These are phyloP conservation scores for Calophaca sinica DNA, from an alignment of 306 rosid species.

Conservation along the genomic window DNA sequence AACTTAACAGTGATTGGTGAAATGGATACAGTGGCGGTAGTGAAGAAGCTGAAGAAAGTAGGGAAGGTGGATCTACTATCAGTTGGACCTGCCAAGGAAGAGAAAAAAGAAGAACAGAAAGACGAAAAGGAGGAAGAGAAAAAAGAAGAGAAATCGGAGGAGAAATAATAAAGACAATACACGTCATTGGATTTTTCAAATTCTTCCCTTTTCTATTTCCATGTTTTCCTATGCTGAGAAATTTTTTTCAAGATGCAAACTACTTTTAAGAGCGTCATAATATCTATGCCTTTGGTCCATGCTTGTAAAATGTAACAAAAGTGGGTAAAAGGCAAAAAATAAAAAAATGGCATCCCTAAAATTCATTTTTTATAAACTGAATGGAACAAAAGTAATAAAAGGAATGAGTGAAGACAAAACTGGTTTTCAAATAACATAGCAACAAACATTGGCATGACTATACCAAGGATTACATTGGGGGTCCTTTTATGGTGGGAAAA, in stretches of 20 bases:
- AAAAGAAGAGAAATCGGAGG: conserved; percentile 44
- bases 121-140: conserved; percentile 48
- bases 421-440: neutral
- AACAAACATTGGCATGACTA: no score
- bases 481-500: no score
- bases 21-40: conserved; percentile 94
- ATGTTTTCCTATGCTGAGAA: conserved; percentile 33
- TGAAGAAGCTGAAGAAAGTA: conserved; percentile 93
- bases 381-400: neutral
- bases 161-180: conserved; percentile 49
- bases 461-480: no score
- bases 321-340: no score
- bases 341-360: neutral
- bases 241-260: neutral
- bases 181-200: conserved; percentile 35
- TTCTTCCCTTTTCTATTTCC: neutral
- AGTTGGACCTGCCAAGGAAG: no score
- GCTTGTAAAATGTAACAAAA: neutral
- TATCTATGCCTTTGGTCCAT: neutral
- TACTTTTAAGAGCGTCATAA: conserved; percentile 17
- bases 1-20: conserved; percentile 82
- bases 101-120: no score
- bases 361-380: neutral
- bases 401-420: neutral
- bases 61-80: conserved; percentile 55